Percentiles rank a stretch among this genome's conserved stretches.
Conservation (phyloP, 2,329 filamentous ascomycete species). For the Verruconis gallopava region DNA sequence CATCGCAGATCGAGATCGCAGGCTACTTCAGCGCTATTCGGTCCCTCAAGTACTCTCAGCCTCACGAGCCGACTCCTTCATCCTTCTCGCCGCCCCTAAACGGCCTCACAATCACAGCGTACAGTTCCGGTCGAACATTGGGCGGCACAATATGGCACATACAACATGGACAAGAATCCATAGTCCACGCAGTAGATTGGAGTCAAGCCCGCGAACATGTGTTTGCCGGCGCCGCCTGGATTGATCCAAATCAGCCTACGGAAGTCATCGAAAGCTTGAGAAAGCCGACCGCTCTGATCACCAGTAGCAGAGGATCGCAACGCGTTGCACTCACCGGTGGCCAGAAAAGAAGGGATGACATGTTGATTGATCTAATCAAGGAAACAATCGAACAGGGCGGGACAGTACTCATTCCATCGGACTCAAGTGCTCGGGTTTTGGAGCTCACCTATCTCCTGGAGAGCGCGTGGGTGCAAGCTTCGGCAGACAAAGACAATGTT, state of each 20-base stretch:
- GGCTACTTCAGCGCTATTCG: slow-evolving; percentile 85
- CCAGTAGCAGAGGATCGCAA: slow-evolving; percentile 72
- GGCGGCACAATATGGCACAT: slow-evolving; percentile 99
- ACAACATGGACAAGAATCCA: slow-evolving; percentile 89
- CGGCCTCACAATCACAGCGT: slow-evolving; percentile 87
- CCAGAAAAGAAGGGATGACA: slow-evolving; percentile 70
- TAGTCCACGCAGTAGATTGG: slow-evolving; percentile 97
- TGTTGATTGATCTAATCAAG: slow-evolving; percentile 66
- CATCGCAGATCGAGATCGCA: slow-evolving; percentile 77
- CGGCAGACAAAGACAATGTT: slow-evolving; percentile 17
- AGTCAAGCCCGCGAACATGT: slow-evolving; percentile 96
- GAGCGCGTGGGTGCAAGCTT: slow-evolving; percentile 56
- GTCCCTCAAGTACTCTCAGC: slow-evolving; percentile 91
- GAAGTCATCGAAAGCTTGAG: slow-evolving; percentile 89
- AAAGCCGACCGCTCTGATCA: slow-evolving; percentile 86
- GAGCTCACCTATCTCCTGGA: slow-evolving; percentile 88
- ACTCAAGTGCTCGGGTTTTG: slow-evolving; percentile 87
- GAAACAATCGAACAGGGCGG: slow-evolving; percentile 72
- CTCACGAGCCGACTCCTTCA: slow-evolving; percentile 76
- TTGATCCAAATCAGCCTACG: slow-evolving; percentile 69
- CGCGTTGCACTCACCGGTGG: slow-evolving; percentile 57
- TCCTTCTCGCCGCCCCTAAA: slow-evolving; percentile 81
- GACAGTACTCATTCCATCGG: slow-evolving; percentile 83
- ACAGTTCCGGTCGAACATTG: slow-evolving; percentile 89
- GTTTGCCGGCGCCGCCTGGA: slow-evolving; percentile 83